Base-by-base conservation (phyloP, 1,139 yeast genomes). In the Pichia sp. region DNA sequence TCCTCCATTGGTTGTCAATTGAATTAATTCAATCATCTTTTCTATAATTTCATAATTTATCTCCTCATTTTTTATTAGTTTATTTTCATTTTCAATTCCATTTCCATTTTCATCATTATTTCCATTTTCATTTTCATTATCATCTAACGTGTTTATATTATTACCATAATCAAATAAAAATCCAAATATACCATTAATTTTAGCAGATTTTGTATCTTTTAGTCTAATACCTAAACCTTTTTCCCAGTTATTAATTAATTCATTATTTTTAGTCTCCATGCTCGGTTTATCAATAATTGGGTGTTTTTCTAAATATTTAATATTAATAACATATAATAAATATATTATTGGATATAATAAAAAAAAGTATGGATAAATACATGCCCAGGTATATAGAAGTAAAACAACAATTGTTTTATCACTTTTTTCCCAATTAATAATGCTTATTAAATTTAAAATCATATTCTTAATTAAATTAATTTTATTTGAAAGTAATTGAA, bases 221-320 rank as follows among this genome's bases (percentile, higher is more conserved):
- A 80, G 62, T 7, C 80, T 59, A 0, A 82, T 72, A 43, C 50
- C 45, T 28, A 76, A 80, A 1, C 87, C 87, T 40, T 83, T 64
- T 27, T 63, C 67, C 50, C 70, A 40, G 24, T 31, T 38, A 6
- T 37, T n/a, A 4, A 22, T 7, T 12, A 3, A 31, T 12, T 35
- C 24, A 3, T 11, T 69, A 22, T 74, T 72, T 22, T 66, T 65
- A 2, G 65, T 54, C 22, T 77, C 66, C 27, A 69, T 68, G 0
- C 45, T 41, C 1, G 53, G 55, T 29, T 50, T 50, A 11, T 67
- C 65, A 28, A 69, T 64, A 55, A 78, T 67, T 0, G 90, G 95
- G 59, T 87, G 96, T 44, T 87, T 70, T 43, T 74, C 69, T 23
- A 78, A 67, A 57, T 81, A 89, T 1, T 86, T 87, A 0, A 95